Base-by-base conservation (phyloP, 2,329 filamentous ascomycete species). In the Fusarium drepaniforme region DNA sequence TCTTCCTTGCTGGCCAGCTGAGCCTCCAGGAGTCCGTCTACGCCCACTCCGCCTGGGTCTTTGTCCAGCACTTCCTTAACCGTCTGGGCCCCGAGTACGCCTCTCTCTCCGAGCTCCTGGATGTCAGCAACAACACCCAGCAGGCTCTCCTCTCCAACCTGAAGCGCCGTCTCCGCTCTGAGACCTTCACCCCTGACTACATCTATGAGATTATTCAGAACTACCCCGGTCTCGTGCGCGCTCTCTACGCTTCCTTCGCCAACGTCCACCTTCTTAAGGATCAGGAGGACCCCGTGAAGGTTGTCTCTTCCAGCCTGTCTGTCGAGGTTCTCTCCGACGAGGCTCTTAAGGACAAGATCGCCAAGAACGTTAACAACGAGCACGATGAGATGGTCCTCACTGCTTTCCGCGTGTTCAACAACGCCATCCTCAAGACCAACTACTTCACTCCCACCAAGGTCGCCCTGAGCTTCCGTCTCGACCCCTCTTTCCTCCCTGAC, bases 331-430 rank as follows among this genome's bases (percentile, higher is more conserved):
- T 97, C 28, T 93, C 92, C 11, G 93, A 97, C 75, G 87, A 87
- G 23, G 90, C 91, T 80, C 88, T 98, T 44, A 92, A 94, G 83
- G 91, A 93, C 61, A 88, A 93, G 76, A 97, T 98, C 80, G 90
- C 93, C 71, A 93, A 91, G 81, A 93, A 93, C n/a, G 93, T 94
- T 21, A 90, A 89, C 70, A 98, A 97, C 80, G 96, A 99, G 86
- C 96, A 99, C 84, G 95, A 99, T 81, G 93, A 96, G 82, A 97
- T 98, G 92, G 97, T 99, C 77, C 97, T 99, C 95, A 95, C 92
- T 49, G 95, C 96, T 18, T 98, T 99, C 90, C 92, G 95, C 66
- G 92, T 97, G 73, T 99, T 99, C 91, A 99, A 99, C 88, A 92
- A 91, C 68, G 91, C 94, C 57, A 92, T 98, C 56, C 89, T 98